Conservation (phyloP, 2,329 filamentous ascomycete genomes). For the Ophiostoma novo-ulmi region DNA sequence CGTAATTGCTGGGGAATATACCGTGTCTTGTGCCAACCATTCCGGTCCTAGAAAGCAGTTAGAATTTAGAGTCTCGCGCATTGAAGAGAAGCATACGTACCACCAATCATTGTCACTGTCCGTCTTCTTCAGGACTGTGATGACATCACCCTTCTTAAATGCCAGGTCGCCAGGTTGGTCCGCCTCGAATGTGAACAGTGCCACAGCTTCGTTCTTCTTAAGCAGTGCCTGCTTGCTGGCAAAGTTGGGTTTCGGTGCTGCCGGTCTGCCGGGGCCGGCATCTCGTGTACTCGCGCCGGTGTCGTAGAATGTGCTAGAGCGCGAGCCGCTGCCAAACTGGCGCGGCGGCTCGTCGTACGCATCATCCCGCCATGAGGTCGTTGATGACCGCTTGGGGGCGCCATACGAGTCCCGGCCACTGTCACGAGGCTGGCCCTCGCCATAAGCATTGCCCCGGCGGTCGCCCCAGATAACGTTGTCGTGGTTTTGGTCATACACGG, state of each 20-base stretch:
- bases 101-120: slow-evolving; percentile 96
- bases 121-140: slow-evolving; percentile 90
- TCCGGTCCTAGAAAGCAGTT: slow-evolving; percentile 61
- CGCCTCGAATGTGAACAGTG: slow-evolving; percentile 88
- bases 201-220: slow-evolving; percentile 76
- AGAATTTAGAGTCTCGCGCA: slow-evolving; percentile 18
- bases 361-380: slow-evolving; percentile 64
- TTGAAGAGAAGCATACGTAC: slow-evolving; percentile 43
- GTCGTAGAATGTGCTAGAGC: slow-evolving; percentile 50
- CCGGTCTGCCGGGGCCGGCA: slow-evolving; percentile 67
- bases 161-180: slow-evolving; percentile 88
- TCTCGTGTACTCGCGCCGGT: slow-evolving; percentile 38
- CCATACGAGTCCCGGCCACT: slow-evolving; percentile 23
- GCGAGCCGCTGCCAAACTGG: slow-evolving; percentile 37
- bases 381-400: slow-evolving; percentile 28
- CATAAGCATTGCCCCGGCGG: slow-evolving; percentile 49
- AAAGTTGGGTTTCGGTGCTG: slow-evolving; percentile 86
- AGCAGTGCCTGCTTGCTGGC: slow-evolving; percentile 51
- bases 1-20: slow-evolving; percentile 84
- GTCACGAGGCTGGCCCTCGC: slow-evolving; percentile 54
- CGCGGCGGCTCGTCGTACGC: slow-evolving; percentile 56
- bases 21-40: slow-evolving; percentile 78
- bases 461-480: slow-evolving; percentile 74
- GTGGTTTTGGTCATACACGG: slow-evolving; percentile 77
- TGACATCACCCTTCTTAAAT: slow-evolving; percentile 96